Evolutionary conservation across 176 grass and related monocot genomes (phyloP).

Genomic region (Zea mays): DNA sequence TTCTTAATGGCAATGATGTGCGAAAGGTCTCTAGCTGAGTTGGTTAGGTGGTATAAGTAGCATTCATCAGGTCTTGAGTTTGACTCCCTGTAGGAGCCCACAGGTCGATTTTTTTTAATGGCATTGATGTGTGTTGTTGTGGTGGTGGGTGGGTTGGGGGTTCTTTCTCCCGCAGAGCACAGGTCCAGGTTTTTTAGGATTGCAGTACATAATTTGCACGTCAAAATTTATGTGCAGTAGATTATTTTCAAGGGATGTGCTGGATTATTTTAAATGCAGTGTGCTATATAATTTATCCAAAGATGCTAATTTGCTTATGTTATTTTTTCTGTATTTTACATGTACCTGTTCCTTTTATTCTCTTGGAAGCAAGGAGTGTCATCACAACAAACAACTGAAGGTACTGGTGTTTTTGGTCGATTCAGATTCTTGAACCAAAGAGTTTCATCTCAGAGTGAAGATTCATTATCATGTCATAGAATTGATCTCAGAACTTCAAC

Average conservation of each 20-base stretch:
- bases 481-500: conserved; percentile 94
- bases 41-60: no score
- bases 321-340: conserved; percentile 27
- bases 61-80: no score
- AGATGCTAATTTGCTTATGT: neutral
- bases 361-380: conserved; percentile 66
- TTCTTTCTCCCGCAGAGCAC: no score
- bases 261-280: conserved; percentile 32
- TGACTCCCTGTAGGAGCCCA: no score
- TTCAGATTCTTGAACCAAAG: conserved; percentile 68
- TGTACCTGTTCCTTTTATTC: conserved; percentile 43
- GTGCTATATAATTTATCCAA: conserved; percentile 6
- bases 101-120: no score
- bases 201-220: neutral
- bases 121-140: neutral
- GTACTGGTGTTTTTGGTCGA: conserved; percentile 57
- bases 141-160: no score
- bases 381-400: conserved; percentile 63
- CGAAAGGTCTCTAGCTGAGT: no score
- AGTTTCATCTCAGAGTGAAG: conserved; percentile 55
- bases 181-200: neutral
- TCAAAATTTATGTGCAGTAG: neutral
- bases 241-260: conserved; percentile 18
- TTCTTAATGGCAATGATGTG: no score
- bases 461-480: conserved; percentile 65